Conservation (phyloP, 176 grass and related monocot genomes). For the Carex myosuroides region DNA sequence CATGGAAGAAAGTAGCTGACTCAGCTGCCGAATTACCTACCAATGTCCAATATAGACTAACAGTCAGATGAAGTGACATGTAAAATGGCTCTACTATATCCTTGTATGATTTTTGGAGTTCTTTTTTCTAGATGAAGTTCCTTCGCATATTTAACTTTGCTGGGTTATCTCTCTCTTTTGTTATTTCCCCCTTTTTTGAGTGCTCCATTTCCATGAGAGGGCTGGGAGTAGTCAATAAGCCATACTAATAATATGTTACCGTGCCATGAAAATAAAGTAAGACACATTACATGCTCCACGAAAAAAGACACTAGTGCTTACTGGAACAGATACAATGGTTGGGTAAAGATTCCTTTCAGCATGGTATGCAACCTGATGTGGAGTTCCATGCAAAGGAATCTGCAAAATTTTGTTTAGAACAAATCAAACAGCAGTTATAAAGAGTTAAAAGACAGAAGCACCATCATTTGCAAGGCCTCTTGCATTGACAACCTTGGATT, state of each 20-base stretch:
- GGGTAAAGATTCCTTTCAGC: conserved; percentile 79
- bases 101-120: not conserved
- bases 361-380: conserved; percentile 93
- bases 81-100: not conserved
- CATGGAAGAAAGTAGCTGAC: conserved; percentile 71
- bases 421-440: conserved; percentile 7
- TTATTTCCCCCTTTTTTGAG: not conserved
- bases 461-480: not conserved
- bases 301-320: conserved; percentile 39
- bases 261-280: conserved; percentile 8
- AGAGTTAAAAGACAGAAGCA: not conserved
- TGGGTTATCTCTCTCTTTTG: not conserved
- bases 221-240: not conserved
- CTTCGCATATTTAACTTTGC: not conserved
- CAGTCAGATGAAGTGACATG: not conserved
- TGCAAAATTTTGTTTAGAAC: conserved; percentile 23
- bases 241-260: conserved; percentile 1
- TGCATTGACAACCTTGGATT: not conserved
- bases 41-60: conserved; percentile 18
- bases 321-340: conserved; percentile 81
- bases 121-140: not conserved
- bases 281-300: not conserved
- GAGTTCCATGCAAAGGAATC: conserved; percentile 77
- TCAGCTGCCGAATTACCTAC: conserved; percentile 64
- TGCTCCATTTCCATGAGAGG: not conserved